Evolutionary conservation across 768 basidiomycete species (phyloP), one percentile per base, ranked within the genome.

Genomic region (Kwoniella botswanensis): DNA sequence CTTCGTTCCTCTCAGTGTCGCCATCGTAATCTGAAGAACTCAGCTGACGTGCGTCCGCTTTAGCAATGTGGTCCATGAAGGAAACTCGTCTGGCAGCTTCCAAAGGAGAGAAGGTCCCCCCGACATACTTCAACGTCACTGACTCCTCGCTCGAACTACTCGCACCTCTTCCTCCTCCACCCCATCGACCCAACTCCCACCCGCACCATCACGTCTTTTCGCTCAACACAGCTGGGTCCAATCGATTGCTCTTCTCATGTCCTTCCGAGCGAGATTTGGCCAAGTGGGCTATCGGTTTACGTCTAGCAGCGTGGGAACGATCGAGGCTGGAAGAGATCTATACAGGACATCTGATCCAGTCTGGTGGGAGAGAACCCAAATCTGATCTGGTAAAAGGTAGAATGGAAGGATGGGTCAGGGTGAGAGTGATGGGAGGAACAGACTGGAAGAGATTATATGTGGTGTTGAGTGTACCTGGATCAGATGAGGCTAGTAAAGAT

Each of bases 361-460:
- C 85, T 58, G 79, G 58, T 54, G 77, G 81, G 44, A 74, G 75
- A 50, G 87, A 88, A 35, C 86, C 89, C 2, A 88, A 87, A 10
- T 86, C 89, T 2, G 89, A 91, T 9, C 87, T 95, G 2, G 82
- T 88, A 12, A 87, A 88, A 58, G 91, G 92, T 10, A 88, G 88
- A 69, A 88, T 94, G 86, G 95, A 98, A 82, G 96, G 95, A 1
- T 94, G 92, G 92, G 91, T 93, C 18, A 88, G 91, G 75, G 87
- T 94, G 57, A 90, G 96, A 56, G 86, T 98, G 50, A 91, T 94
- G n/a, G 95, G 96, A n/a, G 93, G 94, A 76, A 94, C 93, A 0
- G 94, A 97, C 75, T 98, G 96, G 96, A 94, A 94, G 82, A 88
- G 89, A 53, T 87, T 94, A 56, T 98, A 93, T 92, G 88, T 93